Evolutionary conservation across 2,329 filamentous ascomycete genomes (phyloP), one percentile per base, ranked within the genome.

Genomic region (Hymenoscyphus occultus): DNA sequence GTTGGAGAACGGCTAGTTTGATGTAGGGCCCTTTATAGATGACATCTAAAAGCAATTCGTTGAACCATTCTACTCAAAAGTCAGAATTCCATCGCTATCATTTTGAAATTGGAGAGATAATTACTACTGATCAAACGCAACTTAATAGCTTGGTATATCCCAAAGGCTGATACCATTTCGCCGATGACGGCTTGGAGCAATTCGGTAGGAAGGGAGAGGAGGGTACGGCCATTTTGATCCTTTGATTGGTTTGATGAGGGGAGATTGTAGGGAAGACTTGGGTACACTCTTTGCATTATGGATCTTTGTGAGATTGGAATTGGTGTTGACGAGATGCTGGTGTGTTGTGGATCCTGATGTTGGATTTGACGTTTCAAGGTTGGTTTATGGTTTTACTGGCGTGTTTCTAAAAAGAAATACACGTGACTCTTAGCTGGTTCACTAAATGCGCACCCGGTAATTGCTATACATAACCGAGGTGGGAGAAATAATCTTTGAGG

Each of bases 131-230:
- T 42, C 19, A 40, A 28, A 3, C 58, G 35, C 19, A 59, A 42
- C 39, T 40, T 39, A n/a, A 59, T 16, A 19, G 58, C 58, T 59
- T 59, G 32, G 5, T 59, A 39, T 35, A 59, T 22, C 32, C 39
- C 58, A n/a, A 59, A 39, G 16, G 58, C 35, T 10, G 32, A 59
- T 22, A 59, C 6, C 22, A 59, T 28, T 16, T 59, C 22, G 16
- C 40, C 39, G 58, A 59, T 42, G 58, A 59, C 39, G 42, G 58
- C 39, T 10, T 59, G 58, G 19, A 59, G 19, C 14, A 59, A n/a
- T 35, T 59, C 58, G 12, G 39, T 39, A 14, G 58, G 58, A 12
- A 54, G 48, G 19, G 48, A 54, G 31, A 59, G 58, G 12, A 39
- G 12, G 10, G 16, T 42, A 35, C n/a, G 19, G n/a, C 58, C 58